Conservation (phyloP, 2,329 filamentous ascomycete species). For the Penicillium sp. region DNA sequence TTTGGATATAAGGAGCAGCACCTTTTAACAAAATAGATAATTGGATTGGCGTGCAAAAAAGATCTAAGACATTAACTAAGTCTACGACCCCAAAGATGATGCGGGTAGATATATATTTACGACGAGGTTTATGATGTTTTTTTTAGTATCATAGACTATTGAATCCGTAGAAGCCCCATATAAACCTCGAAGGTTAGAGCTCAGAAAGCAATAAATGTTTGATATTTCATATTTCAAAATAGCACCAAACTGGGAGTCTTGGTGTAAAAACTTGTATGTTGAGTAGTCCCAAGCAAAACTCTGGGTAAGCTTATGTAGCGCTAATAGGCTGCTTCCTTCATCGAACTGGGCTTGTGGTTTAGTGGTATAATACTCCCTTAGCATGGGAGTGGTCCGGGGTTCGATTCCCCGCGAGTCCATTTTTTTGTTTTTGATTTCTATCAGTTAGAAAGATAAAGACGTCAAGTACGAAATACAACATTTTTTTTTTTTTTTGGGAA, state of each 20-base stretch:
- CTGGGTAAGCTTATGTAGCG: background rate
- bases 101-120: background rate
- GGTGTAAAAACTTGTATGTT: background rate
- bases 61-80: background rate
- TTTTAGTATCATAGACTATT: no score
- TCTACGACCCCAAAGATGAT: background rate
- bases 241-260: no score
- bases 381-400: conserved; percentile 50
- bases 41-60: no score
- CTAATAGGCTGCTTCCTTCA: background rate
- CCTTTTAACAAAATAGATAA: fast-evolving
- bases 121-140: background rate
- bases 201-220: background rate
- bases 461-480: no score
- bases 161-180: no score
- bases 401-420: conserved; percentile 51
- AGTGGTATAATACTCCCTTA: conserved; percentile 50
- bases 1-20: no score
- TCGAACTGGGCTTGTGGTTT: conserved; percentile 40
- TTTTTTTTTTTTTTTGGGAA: no score
- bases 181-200: background rate
- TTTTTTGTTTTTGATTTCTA: conserved; percentile 13
- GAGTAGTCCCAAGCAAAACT: no score
- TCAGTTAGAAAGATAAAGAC: background rate
- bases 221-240: background rate